phyloP scores from a whole-genome alignment of 2,329 filamentous ascomycete species.

The Aspergillus versicolor region DNA sequence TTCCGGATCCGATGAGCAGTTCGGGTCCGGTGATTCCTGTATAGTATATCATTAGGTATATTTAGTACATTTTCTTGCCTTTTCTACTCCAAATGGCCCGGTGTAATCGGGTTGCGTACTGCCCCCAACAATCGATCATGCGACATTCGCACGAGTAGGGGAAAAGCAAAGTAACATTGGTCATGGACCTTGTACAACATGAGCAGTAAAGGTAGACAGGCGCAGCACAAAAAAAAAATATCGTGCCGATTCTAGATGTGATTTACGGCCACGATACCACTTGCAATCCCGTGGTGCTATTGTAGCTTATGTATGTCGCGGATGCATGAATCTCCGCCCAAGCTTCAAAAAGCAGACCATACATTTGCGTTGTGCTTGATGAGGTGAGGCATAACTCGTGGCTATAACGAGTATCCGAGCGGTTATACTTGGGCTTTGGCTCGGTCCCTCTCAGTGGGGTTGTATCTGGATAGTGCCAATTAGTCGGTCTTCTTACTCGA shows the following conservation, averaged over 20 bases:
- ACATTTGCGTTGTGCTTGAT: not conserved
- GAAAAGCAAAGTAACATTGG: not conserved
- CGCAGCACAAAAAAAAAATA: not conserved
- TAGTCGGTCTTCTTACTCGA: not conserved
- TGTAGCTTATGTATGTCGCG: not conserved
- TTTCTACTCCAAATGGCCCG: too few species aligned
- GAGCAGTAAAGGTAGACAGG: not conserved
- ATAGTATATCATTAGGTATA: conserved; percentile 9
- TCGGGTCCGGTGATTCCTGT: conserved; percentile 68
- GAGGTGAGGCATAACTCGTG: not conserved
- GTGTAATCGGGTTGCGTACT: not conserved
- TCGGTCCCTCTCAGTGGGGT: conserved; percentile 32
- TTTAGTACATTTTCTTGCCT: too few species aligned
- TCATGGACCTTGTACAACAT: not conserved
- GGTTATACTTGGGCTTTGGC: conserved; percentile 17
- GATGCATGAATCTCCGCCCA: not conserved
- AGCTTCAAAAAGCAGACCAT: not conserved
- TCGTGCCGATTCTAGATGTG: not conserved
- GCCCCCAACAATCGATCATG: not conserved
- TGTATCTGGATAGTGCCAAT: conserved; percentile 24
- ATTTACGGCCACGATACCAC: not conserved
- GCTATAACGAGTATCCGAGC: not conserved
- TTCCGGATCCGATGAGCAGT: conserved; percentile 67
- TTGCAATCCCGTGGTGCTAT: not conserved
- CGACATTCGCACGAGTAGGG: not conserved